Evolutionary conservation across 176 grass and related monocot genomes (phyloP), one percentile per base, ranked within the genome.

Genomic region (Aechmea fasciata): DNA sequence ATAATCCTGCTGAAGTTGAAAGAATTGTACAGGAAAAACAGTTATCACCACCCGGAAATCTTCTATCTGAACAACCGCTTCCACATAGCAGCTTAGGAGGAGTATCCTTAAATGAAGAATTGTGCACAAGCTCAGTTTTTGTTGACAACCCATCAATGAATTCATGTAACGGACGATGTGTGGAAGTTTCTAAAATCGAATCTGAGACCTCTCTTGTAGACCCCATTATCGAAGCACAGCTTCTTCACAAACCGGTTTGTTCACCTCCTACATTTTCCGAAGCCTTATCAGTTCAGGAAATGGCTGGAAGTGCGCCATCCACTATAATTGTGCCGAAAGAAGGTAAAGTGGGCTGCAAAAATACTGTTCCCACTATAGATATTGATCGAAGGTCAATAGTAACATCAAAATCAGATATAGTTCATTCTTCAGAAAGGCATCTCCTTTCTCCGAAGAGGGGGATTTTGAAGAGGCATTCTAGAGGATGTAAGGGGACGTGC

Each of bases 401-500:
- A 11, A n/a, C 26, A 59, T 20, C 33, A 48, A 18, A 55, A 10
- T 26, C 23, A 47, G 50, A 47, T 66, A 68, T 18, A 26, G 11
- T 25, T 55, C 55, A 69, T 74, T 52, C 49, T 75, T 67, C 51
- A 67, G 84, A 71, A 53, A 79, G 71, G 49, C 67, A 12, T 28
- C 19, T 1, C 33, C 28, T 71, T 75, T 87, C 79, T 69, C 74
- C 82, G 9, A 87, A 76, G 71, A 88, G 81, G 77, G 86, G 84
- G 52, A 91, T 87, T 79, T 65, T 90, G 10, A 90, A 93, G 84
- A 90, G 79, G 55, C 52, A 75, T 63, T 73, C 79, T 18, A 85
- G 57, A 62, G 82, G 75, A 22, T 99, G 94, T 66, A 90, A 87
- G 81, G 89, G 89, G 6, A 71, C 81, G 52, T 99, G 94, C 94